Evolutionary conservation across 2,329 filamentous ascomycete species (phyloP), one percentile per base, ranked within the genome.

Genomic region (Neonectria punicea): DNA sequence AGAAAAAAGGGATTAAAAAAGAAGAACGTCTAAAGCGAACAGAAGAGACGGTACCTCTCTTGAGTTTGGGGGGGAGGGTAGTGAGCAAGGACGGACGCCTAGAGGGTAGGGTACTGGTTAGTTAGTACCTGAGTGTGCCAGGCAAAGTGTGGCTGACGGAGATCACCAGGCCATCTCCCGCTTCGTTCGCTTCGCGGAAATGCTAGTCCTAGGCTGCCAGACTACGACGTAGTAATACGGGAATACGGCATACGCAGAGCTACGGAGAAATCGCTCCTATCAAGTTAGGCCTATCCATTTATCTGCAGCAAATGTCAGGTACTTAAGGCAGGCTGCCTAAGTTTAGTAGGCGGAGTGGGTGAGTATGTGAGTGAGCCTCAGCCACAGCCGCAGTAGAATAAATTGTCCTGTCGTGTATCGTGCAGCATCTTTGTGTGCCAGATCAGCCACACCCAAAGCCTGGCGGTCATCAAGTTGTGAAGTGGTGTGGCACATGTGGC

Each of bases 101-200:
- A n/a, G 50, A 25, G 39, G 25, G 57, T 39, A 54, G 34, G 30
- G 43, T 43, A 18, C 28, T 49, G 25, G n/a, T 8, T 53, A 20
- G 51, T 20, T 50, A n/a, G 36, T n/a, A 39, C 36, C 36, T 39
- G 36, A 39, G 50, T 41, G 13, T 41, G 51, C 34, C 51, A 14
- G 34, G 20, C 47, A 9, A 39, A n/a, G 20, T 63, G 61, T 63
- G 61, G 61, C 61, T 63, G 50, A 63, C 53, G 16, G 20, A 30
- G 41, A 54, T 58, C 49, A 63, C 54, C 54, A 63, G 61, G 58
- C 61, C 41, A 53, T 34, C 49, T 60, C 18, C 28, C 22, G 14
- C 18, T 6, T 50, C 46, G 28, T 3, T 34, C 46, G n/a, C 39
- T 20, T 41, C 39, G 5, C 47, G 13, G 16, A 18, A 16, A 25